phyloP scores from a whole-genome alignment of 768 basidiomycete species.

The Galerina sulciceps region DNA sequence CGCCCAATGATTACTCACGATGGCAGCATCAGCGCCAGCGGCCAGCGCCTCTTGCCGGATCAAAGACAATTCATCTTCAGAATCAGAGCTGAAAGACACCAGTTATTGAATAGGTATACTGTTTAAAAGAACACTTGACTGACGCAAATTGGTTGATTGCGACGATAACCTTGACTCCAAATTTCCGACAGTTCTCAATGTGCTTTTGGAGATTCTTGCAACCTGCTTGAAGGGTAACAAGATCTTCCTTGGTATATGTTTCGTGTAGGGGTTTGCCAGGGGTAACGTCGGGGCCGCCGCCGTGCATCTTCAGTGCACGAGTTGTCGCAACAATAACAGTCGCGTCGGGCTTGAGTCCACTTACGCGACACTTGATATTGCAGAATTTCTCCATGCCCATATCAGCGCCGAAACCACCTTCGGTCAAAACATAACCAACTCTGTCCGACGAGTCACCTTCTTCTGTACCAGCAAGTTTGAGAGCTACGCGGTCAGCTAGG shows the following conservation, averaged over 20 bases:
- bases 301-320: slow-evolving; percentile 99
- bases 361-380: slow-evolving; percentile 97
- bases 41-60: slow-evolving; percentile 79
- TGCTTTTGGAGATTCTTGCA: slow-evolving; percentile 93
- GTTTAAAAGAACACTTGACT: slow-evolving; percentile 33
- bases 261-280: slow-evolving; percentile 94
- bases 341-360: slow-evolving; percentile 92
- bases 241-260: slow-evolving; percentile 92
- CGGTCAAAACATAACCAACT: slow-evolving; percentile 94
- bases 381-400: slow-evolving; percentile 99
- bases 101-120: slow-evolving; percentile 1
- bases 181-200: slow-evolving; percentile 94
- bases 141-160: slow-evolving; percentile 95
- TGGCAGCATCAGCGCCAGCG: slow-evolving; percentile 92
- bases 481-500: slow-evolving; percentile 93
- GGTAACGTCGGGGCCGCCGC: slow-evolving; percentile 94
- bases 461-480: slow-evolving; percentile 96
- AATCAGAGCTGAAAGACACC: slow-evolving; percentile 68
- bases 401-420: slow-evolving; percentile 98
- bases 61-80: slow-evolving; percentile 85
- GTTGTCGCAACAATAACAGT: slow-evolving; percentile 97
- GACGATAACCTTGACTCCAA: slow-evolving; percentile 94
- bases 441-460: slow-evolving; percentile 82
- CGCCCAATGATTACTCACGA: slow-evolving; percentile 98
- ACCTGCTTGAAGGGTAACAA: slow-evolving; percentile 87